Percentiles rank a stretch among this genome's conserved stretches.
phyloP scores from a whole-genome alignment of 2,329 filamentous ascomycete genomes.

The Aureobasidium sp. region DNA sequence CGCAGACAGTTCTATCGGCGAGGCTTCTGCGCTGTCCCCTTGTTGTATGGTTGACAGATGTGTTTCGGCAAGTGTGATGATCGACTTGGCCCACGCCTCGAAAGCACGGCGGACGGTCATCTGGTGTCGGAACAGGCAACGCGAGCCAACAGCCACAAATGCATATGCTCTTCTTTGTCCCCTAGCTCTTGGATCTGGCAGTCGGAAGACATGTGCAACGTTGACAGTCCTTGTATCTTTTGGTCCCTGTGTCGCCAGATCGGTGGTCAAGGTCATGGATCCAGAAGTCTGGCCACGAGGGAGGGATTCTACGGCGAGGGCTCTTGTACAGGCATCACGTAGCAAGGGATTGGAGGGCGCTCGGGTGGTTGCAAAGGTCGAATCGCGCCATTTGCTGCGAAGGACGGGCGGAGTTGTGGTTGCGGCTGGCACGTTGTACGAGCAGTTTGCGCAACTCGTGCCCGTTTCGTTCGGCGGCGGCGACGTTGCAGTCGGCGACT shows the following conservation, averaged over 20 bases:
- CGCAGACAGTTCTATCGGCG: not conserved
- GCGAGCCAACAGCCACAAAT: constrained; percentile 7
- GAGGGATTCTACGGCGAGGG: constrained; percentile 8
- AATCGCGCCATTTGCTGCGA: not conserved
- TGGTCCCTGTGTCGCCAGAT: not conserved
- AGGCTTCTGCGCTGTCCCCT: not conserved
- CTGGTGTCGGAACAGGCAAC: not conserved
- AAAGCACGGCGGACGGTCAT: not conserved
- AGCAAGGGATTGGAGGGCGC: constrained; percentile 7
- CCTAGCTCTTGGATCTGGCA: constrained; percentile 11
- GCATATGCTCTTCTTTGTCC: constrained; percentile 10
- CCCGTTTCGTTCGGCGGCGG: constrained; percentile 8
- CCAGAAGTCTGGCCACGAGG: not conserved
- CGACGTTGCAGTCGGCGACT: not conserved
- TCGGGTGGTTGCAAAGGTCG: not conserved
- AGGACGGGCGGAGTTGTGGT: constrained; percentile 10
- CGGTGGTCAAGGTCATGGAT: constrained; percentile 3
- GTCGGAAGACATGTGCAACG: constrained; percentile 7
- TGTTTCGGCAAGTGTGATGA: not conserved
- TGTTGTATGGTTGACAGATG: not conserved
- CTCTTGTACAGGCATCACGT: constrained; percentile 5
- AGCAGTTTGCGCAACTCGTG: constrained; percentile 13
- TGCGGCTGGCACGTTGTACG: constrained; percentile 11
- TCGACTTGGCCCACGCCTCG: constrained; percentile 5
- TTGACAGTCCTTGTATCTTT: constrained; percentile 5